These are phyloP conservation scores for Warburgia ugandensis DNA, from an alignment of 164 flowering plant species.

Conservation along the genomic window DNA sequence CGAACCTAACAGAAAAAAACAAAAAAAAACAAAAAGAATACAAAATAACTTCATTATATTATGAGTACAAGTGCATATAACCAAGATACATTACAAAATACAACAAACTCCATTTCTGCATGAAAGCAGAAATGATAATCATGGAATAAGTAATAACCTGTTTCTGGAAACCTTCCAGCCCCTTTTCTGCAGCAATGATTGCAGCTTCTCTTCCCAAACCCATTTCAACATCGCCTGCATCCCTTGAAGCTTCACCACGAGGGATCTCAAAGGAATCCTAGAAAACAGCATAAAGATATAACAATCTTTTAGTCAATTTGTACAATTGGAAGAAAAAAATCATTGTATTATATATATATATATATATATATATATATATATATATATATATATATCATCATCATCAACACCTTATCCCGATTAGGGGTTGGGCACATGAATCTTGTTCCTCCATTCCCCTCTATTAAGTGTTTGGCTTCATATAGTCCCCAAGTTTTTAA, in stretches of 20 bases:
- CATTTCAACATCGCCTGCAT: slow-evolving; percentile 6
- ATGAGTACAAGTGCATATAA: neutral
- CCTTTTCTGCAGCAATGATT: slow-evolving; percentile 1
- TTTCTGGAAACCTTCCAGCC: slow-evolving; percentile 1
- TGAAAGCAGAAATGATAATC: too few species aligned
- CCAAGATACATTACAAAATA: too few species aligned
- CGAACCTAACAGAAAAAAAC: slow-evolving; percentile 31
- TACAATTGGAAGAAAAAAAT: neutral
- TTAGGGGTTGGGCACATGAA: too few species aligned
- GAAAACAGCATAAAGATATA: neutral
- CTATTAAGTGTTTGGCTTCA: too few species aligned
- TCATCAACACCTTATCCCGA: too few species aligned
- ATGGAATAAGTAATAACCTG: too few species aligned
- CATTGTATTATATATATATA: too few species aligned
- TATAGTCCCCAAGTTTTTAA: too few species aligned
- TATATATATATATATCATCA: too few species aligned
- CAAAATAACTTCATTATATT: neutral
- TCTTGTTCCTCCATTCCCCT: too few species aligned
- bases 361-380: too few species aligned
- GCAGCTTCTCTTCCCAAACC: slow-evolving; percentile 7
- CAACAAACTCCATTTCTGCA: too few species aligned
- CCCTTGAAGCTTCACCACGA: slow-evolving; percentile 6
- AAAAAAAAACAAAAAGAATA: neutral
- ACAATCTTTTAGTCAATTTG: neutral
- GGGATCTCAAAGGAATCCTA: slow-evolving; percentile 6